Percentiles rank a stretch among this genome's conserved stretches.
Evolutionary conservation across 352 stramenopile species (phyloP).

Genomic region (Globisporangium parvum): DNA sequence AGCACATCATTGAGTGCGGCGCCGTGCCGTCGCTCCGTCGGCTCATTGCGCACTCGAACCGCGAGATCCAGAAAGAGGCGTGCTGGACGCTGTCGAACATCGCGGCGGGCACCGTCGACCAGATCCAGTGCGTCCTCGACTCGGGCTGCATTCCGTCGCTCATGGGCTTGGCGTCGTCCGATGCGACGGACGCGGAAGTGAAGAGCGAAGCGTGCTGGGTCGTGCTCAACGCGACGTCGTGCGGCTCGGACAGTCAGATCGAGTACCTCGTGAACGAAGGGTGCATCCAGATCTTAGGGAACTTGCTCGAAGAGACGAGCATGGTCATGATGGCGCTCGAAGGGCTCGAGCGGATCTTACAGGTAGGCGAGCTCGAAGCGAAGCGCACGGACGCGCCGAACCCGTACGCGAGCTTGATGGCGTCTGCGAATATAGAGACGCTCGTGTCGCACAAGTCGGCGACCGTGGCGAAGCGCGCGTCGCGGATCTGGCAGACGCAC

Average conservation of each 20-base stretch:
- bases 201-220: conserved; percentile 98
- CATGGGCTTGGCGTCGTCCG: conserved; percentile 90
- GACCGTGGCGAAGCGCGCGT: conserved; percentile 93
- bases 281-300: conserved; percentile 84
- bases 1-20: conserved; percentile 96
- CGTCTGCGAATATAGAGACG: conserved; percentile 89
- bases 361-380: conserved; percentile 90
- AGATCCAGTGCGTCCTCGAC: conserved; percentile 98
- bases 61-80: conserved; percentile 98
- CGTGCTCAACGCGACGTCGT: conserved; percentile 97
- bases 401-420: conserved; percentile 88
- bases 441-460: conserved; percentile 92
- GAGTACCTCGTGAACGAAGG: conserved; percentile 86
- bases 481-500: conserved; percentile 96
- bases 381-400: conserved; percentile 82
- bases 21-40: conserved; percentile 91
- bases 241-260: conserved; percentile 94
- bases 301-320: conserved; percentile 93
- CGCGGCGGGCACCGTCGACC: conserved; percentile 94
- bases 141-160: conserved; percentile 93
- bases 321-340: conserved; percentile 99
- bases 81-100: conserved; percentile 97
- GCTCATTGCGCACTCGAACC: conserved; percentile 94
- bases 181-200: conserved; percentile 93
- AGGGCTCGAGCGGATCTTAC: conserved; percentile 95